phyloP scores from a whole-genome alignment of 1,139 yeast genomes.

The Pichia sp. region DNA sequence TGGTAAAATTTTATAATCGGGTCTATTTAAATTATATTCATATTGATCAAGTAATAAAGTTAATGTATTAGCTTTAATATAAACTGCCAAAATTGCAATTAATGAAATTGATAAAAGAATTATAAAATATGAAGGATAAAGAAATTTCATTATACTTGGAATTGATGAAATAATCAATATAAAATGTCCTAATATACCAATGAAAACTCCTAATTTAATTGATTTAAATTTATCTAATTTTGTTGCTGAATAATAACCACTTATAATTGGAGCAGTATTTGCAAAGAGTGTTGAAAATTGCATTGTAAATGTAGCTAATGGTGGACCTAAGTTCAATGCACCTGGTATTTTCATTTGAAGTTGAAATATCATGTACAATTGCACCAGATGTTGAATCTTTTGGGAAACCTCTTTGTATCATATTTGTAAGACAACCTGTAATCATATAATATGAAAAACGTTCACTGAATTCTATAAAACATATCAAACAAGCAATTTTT shows the following conservation, averaged over 20 bases:
- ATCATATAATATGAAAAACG: slow-evolving; percentile 43
- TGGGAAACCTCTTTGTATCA: slow-evolving; percentile 44
- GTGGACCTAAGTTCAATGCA: slow-evolving; percentile 38
- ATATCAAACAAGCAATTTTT: slow-evolving; percentile 33
- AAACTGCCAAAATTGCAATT: slow-evolving; percentile 42
- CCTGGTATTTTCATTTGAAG: slow-evolving; percentile 35
- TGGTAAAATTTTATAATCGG: slow-evolving; percentile 16
- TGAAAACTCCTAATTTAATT: slow-evolving; percentile 37
- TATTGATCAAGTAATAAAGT: slow-evolving; percentile 51
- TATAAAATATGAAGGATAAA: slow-evolving; percentile 30
- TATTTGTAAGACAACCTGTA: slow-evolving; percentile 38
- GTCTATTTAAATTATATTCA: slow-evolving; percentile 38
- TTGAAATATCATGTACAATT: slow-evolving; percentile 36
- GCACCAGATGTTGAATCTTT: slow-evolving; percentile 31
- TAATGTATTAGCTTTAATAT: slow-evolving; percentile 45
- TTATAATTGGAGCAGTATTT: slow-evolving; percentile 38
- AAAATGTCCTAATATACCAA: slow-evolving; percentile 38
- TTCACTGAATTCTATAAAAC: slow-evolving; percentile 42
- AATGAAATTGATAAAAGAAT: slow-evolving; percentile 32
- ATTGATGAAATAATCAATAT: slow-evolving; percentile 38
- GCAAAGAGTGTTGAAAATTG: slow-evolving; percentile 38
- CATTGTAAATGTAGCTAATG: slow-evolving; percentile 37
- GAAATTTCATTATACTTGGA: slow-evolving; percentile 33
- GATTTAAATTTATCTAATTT: slow-evolving; percentile 38
- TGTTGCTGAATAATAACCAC: slow-evolving; percentile 42